Evolutionary conservation across 148 eudicot genomes (phyloP).

Genomic region (Fagopyrum homotropicum): DNA sequence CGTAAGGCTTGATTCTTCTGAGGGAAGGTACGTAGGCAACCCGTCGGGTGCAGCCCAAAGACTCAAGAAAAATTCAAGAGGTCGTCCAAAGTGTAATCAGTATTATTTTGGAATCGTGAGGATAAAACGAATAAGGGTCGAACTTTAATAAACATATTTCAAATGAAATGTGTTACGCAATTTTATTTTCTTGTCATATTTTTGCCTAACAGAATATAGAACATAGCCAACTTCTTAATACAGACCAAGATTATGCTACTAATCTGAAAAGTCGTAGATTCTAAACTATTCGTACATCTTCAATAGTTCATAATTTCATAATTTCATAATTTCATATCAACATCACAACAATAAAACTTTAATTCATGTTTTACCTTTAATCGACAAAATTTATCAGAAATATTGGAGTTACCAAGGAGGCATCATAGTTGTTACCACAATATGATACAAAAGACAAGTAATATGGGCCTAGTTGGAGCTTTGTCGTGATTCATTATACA

Average conservation of each 20-base stretch:
- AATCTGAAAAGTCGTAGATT: not conserved
- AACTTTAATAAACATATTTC: too few species aligned
- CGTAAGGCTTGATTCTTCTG: too few species aligned
- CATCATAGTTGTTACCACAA: constrained; percentile 5
- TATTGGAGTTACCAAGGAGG: constrained; percentile 2
- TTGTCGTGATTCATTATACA: not conserved
- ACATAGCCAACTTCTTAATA: not conserved
- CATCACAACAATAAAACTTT: not conserved
- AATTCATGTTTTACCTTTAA: not conserved
- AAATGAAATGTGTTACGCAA: too few species aligned
- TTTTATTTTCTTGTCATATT: too few species aligned
- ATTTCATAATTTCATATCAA: not conserved
- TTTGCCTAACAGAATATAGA: not conserved
- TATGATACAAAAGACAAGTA: not conserved
- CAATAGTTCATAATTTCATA: not conserved
- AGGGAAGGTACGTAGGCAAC: too few species aligned
- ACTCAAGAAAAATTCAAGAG: too few species aligned
- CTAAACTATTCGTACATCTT: not conserved
- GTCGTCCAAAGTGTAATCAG: too few species aligned
- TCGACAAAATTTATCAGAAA: not conserved
- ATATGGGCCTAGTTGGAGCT: constrained; percentile 7
- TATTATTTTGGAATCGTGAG: too few species aligned
- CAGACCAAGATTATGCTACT: not conserved
- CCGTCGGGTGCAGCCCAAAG: too few species aligned
- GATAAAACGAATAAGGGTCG: too few species aligned